Conservation (phyloP, 2,329 filamentous ascomycete genomes). For the Ascocoryne sarcoides region DNA sequence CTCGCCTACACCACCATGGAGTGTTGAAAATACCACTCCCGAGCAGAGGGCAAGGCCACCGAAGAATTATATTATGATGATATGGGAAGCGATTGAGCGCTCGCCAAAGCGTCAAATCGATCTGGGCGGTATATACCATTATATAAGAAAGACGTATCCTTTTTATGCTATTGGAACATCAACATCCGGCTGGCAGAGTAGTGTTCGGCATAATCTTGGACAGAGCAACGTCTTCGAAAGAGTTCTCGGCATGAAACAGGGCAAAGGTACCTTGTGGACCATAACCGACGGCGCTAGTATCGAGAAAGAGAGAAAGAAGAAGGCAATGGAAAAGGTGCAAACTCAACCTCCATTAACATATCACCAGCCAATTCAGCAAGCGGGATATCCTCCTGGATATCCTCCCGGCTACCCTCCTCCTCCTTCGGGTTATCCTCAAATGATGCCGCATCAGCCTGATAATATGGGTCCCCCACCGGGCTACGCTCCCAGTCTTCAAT, state of each 20-base stretch:
- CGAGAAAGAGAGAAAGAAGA: slow-evolving; percentile 45
- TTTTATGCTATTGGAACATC: slow-evolving; percentile 45
- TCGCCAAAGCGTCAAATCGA: slow-evolving; percentile 42
- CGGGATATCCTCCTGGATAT: slow-evolving; percentile 14
- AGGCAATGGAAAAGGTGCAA: slow-evolving; percentile 1
- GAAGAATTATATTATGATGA: slow-evolving; percentile 48
- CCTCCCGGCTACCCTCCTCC: slow-evolving; percentile 1
- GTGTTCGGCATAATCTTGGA: slow-evolving; percentile 53
- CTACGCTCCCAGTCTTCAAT: slow-evolving; percentile 8
- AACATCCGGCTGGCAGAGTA: slow-evolving; percentile 52
- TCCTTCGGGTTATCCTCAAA: neutral
- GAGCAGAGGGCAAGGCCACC: slow-evolving; percentile 63
- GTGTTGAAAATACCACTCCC: slow-evolving; percentile 51
- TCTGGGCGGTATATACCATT: slow-evolving; percentile 50
- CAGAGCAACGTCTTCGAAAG: slow-evolving; percentile 47
- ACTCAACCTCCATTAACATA: slow-evolving; percentile 33
- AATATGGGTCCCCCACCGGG: slow-evolving; percentile 20
- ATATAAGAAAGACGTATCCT: slow-evolving; percentile 48
- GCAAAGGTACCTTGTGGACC: slow-evolving; percentile 49
- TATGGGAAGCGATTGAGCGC: slow-evolving; percentile 46
- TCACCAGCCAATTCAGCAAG: slow-evolving; percentile 18
- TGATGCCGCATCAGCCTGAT: slow-evolving; percentile 12
- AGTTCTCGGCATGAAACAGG: slow-evolving; percentile 37
- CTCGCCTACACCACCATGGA: slow-evolving; percentile 45
- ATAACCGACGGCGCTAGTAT: slow-evolving; percentile 44